Base-by-base conservation (phyloP, 1,139 yeast species). In the Candida tropicalis region DNA sequence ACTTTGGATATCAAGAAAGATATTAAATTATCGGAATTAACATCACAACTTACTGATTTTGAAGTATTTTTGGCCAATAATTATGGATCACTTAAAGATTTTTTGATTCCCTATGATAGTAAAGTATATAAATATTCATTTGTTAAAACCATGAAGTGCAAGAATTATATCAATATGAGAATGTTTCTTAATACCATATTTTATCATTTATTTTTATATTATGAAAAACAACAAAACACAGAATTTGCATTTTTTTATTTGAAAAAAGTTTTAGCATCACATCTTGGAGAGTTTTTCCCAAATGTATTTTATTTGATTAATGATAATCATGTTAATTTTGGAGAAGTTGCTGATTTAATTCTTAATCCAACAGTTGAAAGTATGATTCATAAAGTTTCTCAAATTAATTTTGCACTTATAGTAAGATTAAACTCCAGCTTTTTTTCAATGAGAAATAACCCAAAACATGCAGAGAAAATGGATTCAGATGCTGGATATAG, bases 321-420 rank as follows among this genome's bases (percentile, higher is more conserved):
- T 35, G 60, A 62, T 36, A 66, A 63, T 46, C 53, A 57, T 25
- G 45, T 51, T 3, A 60, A 65, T 44, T 70, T 72, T 50, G 75
- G 71, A 3, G 60, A 59, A 10, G 45, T 47, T n/a, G 61, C 76
- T 0, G 75, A 70, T 50, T 54, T 70, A 40, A 56, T 71, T 9
- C 49, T 72, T 42, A 71, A 62, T 44, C 76, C 76, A 2, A 42
- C 59, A 2, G 35, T 68, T 3, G 61, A 66, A 40, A 45, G 54
- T 8, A 46, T 63, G 47, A 56, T 66, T 32, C 76, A 70, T 43
- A 65, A 62, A 44, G 49, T 58, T 2, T 57, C 58, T 28, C 73
- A 66, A 43, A 41, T 66, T 12, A 54, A 52, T 33, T 56, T 70
- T 40, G 57, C 67, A 1, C 24, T 55, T 3, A 45, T 57, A 25